These are phyloP conservation scores for Malania oleifera DNA, from an alignment of 164 flowering plant species.

Conservation along the genomic window DNA sequence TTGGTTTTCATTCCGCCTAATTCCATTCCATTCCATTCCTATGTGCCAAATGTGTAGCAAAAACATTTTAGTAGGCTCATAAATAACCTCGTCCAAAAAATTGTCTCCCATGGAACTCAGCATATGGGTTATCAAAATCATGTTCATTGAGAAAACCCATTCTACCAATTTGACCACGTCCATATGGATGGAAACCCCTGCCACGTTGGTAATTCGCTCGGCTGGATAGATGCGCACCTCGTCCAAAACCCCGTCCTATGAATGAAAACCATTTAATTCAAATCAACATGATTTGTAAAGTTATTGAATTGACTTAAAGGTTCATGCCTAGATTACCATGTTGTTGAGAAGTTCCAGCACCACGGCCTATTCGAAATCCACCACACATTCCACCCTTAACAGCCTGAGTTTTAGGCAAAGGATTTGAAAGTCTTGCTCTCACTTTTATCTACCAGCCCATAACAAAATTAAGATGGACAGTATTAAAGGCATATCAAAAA, in stretches of 20 bases:
- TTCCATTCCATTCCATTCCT: too few species aligned
- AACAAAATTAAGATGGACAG: slow-evolving; percentile 4
- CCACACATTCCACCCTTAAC: slow-evolving; percentile 81
- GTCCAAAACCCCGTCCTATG: slow-evolving; percentile 53
- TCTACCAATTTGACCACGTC: slow-evolving; percentile 44
- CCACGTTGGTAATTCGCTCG: slow-evolving; percentile 35
- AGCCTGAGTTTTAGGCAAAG: slow-evolving; percentile 76
- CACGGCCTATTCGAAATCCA: slow-evolving; percentile 65
- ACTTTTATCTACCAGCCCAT: slow-evolving; percentile 44
- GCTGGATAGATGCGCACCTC: slow-evolving; percentile 31
- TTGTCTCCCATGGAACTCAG: slow-evolving; percentile 33
- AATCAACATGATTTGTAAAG: not conserved
- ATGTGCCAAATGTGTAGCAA: too few species aligned
- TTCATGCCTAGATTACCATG: slow-evolving; percentile 25
- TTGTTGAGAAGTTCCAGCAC: slow-evolving; percentile 27
- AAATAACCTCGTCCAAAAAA: slow-evolving; percentile 35
- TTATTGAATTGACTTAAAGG: not conserved
- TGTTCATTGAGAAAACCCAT: slow-evolving; percentile 25
- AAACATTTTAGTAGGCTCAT: not conserved
- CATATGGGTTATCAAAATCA: slow-evolving; percentile 25
- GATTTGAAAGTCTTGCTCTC: slow-evolving; percentile 74
- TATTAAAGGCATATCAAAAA: slow-evolving; percentile 5
- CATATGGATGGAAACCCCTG: slow-evolving; percentile 41
- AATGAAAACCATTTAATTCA: not conserved
- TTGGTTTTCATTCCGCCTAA: too few species aligned